These are phyloP conservation scores for Phytophthora agathidicida DNA, from an alignment of 352 stramenopile genomes.

Conservation along the genomic window DNA sequence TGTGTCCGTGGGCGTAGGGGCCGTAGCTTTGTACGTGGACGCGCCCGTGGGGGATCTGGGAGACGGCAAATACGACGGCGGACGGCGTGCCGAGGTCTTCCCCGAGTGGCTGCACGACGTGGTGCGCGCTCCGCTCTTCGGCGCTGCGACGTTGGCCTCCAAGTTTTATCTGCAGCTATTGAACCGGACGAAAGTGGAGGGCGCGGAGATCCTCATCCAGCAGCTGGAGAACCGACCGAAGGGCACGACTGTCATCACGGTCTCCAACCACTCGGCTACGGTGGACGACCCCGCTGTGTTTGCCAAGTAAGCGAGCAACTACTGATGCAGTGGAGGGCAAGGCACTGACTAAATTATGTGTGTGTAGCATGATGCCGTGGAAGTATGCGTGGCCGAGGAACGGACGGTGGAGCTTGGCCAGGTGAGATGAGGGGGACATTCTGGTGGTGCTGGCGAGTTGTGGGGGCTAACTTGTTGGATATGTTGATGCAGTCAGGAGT, in stretches of 20 bases:
- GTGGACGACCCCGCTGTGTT: slow-evolving; percentile 81
- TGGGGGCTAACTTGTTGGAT: neutral
- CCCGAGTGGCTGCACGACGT: slow-evolving; percentile 75
- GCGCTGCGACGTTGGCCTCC: slow-evolving; percentile 43
- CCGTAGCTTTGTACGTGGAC: slow-evolving; percentile 62
- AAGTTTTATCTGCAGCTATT: slow-evolving; percentile 66
- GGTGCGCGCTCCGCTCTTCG: slow-evolving; percentile 57
- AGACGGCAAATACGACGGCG: slow-evolving; percentile 55
- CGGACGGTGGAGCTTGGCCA: slow-evolving; percentile 77
- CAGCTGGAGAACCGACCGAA: slow-evolving; percentile 50
- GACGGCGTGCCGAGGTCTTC: slow-evolving; percentile 45
- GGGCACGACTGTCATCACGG: slow-evolving; percentile 71
- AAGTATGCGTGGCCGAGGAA: slow-evolving; percentile 59
- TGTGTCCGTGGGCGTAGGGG: slow-evolving; percentile 44
- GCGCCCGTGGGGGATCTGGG: slow-evolving; percentile 57
- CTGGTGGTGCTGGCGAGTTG: slow-evolving; percentile 13
- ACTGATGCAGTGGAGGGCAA: neutral
- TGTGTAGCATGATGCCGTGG: slow-evolving; percentile 75
- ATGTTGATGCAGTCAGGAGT: slow-evolving; percentile 68
- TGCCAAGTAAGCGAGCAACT: slow-evolving; percentile 65
- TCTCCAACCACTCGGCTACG: slow-evolving; percentile 86
- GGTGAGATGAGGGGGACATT: slow-evolving; percentile 33
- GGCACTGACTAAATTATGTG: neutral
- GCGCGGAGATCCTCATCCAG: slow-evolving; percentile 49
- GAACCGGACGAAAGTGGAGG: slow-evolving; percentile 57